Conservation (phyloP, 768 basidiomycete genomes). For the Rhizopogon roseolus region DNA sequence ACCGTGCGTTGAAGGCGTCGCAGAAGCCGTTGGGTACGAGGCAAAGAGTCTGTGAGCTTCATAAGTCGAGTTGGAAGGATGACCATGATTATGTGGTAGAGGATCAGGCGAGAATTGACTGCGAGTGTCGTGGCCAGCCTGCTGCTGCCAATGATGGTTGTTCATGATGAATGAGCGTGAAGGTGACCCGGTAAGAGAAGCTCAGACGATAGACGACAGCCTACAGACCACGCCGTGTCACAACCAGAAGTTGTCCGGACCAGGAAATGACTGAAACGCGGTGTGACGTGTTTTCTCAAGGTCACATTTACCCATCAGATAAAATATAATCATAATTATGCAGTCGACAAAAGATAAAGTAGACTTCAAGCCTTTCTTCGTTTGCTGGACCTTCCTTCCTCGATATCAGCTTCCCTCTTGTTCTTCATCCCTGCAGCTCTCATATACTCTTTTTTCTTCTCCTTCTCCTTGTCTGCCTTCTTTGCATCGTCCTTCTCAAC, state of each 20-base stretch:
- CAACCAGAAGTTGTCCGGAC: neutral
- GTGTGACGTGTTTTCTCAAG: neutral
- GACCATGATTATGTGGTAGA: conserved; percentile 7
- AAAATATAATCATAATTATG: no score
- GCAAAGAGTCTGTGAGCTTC: conserved; percentile 64
- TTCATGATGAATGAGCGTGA: conserved; percentile 16
- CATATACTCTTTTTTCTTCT: conserved; percentile 77
- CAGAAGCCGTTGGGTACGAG: conserved; percentile 70
- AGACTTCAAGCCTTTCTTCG: conserved; percentile 37
- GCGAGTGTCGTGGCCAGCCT: conserved; percentile 12
- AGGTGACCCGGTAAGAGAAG: neutral
- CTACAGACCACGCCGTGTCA: neutral
- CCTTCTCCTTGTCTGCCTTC: conserved; percentile 66
- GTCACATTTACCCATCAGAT: neutral
- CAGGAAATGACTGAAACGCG: neutral
- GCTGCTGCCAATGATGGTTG: conserved; percentile 19
- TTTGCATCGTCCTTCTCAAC: conserved; percentile 61
- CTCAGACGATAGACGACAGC: conserved; percentile 2
- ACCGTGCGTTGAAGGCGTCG: conserved; percentile 78
- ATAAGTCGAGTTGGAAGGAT: conserved; percentile 48
- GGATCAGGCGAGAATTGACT: conserved; percentile 10
- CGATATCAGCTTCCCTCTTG: conserved; percentile 57
- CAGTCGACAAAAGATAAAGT: neutral
- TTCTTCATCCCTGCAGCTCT: conserved; percentile 62
- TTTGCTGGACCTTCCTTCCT: conserved; percentile 56